Base-by-base conservation (phyloP, 352 stramenopile species). In the Phytopythium litorale region DNA sequence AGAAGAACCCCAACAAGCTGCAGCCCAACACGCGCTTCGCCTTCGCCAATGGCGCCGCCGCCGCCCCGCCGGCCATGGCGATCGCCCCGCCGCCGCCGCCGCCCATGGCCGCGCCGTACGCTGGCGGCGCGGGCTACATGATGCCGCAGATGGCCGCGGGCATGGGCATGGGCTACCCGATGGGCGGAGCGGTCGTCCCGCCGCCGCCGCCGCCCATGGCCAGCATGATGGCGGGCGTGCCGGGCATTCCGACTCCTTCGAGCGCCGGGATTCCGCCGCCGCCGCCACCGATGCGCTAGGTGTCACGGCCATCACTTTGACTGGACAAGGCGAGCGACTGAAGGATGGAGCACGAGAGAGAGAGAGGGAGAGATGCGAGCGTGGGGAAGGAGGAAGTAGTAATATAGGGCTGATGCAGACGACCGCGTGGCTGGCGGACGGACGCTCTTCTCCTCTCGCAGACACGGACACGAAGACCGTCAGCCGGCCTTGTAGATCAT, bases 401-500 rank as follows among this genome's bases (percentile, higher is more conserved):
- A 55, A 55, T 55, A 55, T 55, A 55, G 25, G 16, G 42, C 1
- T n/a, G 42, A 49, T 25, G 42, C 19, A 49, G 42, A 49, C 45
- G n/a, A 32, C 21, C 21, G 21, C 19, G 5, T 28, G 42, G 16
- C 11, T 49, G 42, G 7, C 6, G 42, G 6, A 49, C 16, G 11
- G 8, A 13, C 18, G 19, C 19, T 19, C 18, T n/a, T 21, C 18
- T 21, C 5, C 40, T 46, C 18, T 19, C 16, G 18, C 40, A 46
- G 40, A 21, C 13, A 32, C 28, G 28, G 37, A 43, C 37, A 46
- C 4, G 16, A 0, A 46, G 1, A 4, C 28, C 83, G 7, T 73
- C 71, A 94, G 1, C 85, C 85, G n/a, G 86, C 86, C 58, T 94
- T 95, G 72, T 93, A 95, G 21, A 95, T 72, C 80, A 95, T 88